These are phyloP conservation scores for Trichoderma citrinoviride DNA, from an alignment of 2,329 filamentous ascomycete species.

Conservation along the genomic window DNA sequence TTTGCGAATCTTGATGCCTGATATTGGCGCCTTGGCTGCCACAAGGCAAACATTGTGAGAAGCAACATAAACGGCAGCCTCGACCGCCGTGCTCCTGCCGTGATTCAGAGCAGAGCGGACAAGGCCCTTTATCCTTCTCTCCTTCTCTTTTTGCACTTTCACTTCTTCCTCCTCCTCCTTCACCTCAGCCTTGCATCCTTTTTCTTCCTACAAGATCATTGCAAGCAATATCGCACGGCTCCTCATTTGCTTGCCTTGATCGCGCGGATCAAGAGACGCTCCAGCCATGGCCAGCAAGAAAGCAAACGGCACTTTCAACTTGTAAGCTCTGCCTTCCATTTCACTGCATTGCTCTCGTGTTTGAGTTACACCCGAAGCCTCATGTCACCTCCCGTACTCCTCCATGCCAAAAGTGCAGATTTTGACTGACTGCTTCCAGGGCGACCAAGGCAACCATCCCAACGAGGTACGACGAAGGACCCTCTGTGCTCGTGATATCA, in stretches of 20 bases:
- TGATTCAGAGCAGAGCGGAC: not conserved
- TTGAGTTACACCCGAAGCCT: too few species aligned
- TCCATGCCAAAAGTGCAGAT: not conserved
- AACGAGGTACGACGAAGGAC: conserved; percentile 20
- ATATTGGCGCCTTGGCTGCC: not conserved
- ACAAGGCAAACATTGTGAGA: not conserved
- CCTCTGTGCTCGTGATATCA: too few species aligned
- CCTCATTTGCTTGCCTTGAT: not conserved
- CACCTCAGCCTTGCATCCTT: not conserved
- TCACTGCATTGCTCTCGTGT: not conserved
- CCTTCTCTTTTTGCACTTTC: not conserved
- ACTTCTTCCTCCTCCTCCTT: not conserved
- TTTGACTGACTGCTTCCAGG: conserved; percentile 17
- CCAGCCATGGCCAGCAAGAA: not conserved
- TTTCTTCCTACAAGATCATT: not conserved
- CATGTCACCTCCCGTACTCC: not conserved
- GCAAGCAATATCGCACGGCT: not conserved
- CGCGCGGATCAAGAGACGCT: not conserved
- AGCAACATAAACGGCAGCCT: not conserved
- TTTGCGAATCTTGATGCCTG: not conserved
- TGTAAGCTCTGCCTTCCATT: not conserved
- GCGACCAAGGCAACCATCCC: conserved; percentile 2
- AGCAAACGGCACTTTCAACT: not conserved
- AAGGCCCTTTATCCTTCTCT: not conserved
- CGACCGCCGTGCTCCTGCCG: not conserved